Base-by-base conservation (phyloP, 2,329 filamentous ascomycete species). In the Diaporthe vexans region DNA sequence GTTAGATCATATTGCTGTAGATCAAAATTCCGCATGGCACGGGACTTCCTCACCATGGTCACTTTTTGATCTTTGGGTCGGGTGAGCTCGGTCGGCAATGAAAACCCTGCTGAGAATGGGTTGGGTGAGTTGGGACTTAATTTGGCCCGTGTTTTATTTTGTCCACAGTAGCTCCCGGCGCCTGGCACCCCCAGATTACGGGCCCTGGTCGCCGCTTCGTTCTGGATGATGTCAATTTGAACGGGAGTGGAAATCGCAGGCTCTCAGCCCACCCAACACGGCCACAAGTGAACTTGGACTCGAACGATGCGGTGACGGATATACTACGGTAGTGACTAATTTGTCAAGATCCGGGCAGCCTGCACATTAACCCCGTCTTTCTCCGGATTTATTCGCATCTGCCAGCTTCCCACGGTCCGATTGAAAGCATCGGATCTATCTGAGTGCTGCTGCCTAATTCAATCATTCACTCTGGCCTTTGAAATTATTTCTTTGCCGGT, bases 1-100 rank as follows among this genome's bases (percentile, higher is more conserved):
- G 26, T n/a, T 21, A 61, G 68, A 43, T 51, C 46, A 19, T 33
- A 21, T 29, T 17, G 19, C 37, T n/a, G 24, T 35, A 37, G 19
- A 17, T 17, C n/a, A 26, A 29, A 58, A 40, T 17, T 7, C 33
- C 17, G 37, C 4, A 7, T 17, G n/a, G n/a, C 19, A 24, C 21
- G 33, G n/a, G 33, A 52, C 72, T 46, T 33, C 29, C 59, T 74
- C 58, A 76, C 76, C 73, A 76, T 76, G 43, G 21, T 72, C 35
- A 33, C 29, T 26, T 71, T 15, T 10, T 19, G 21, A 10, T 63
- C n/a, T 21, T 46, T 11, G 54, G 54, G 7, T 56, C 35, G 26
- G 37, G 40, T 26, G 57, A 29, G 19, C 19, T 58, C 52, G 46
- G 33, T 65, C 24, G 58, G 46, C 37, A 51, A 24, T 43, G 37